These are phyloP conservation scores for Candida succiphila DNA, from an alignment of 805 yeast genomes.

Conservation along the genomic window DNA sequence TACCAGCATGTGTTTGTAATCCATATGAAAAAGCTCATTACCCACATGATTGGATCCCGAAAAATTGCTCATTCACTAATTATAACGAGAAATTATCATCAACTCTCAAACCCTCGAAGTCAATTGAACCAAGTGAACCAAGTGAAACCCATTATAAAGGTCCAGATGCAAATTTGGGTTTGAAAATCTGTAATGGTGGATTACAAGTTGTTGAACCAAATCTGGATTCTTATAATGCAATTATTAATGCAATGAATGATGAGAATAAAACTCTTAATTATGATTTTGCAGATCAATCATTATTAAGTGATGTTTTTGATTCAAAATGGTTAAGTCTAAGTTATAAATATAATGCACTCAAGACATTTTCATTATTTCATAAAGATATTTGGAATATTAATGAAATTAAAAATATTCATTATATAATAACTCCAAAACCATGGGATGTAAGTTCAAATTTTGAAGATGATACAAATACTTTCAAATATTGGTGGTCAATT, in stretches of 20 bases:
- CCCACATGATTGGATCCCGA: constrained; percentile 41
- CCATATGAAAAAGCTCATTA: constrained; percentile 43
- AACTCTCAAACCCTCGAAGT: too few relatives aligned
- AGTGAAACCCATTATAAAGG: constrained; percentile 18
- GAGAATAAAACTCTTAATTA: constrained; percentile 29
- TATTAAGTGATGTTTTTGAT: constrained; percentile 43
- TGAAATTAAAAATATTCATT: constrained; percentile 47
- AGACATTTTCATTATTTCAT: constrained; percentile 38
- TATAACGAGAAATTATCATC: constrained; percentile 15
- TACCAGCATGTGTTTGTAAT: constrained; percentile 55
- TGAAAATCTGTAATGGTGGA: constrained; percentile 52
- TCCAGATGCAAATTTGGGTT: constrained; percentile 30
- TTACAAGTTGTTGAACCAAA: constrained; percentile 40
- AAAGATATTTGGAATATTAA: constrained; percentile 33
- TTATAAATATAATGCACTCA: constrained; percentile 45
- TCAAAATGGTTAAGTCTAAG: constrained; percentile 41
- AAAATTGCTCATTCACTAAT: constrained; percentile 41
- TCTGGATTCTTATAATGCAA: constrained; percentile 25
- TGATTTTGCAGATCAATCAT: constrained; percentile 50
- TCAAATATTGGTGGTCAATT: constrained; percentile 39
- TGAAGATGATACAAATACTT: constrained; percentile 34
- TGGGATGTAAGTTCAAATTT: constrained; percentile 34
- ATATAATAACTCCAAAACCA: constrained; percentile 49
- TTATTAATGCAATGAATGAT: constrained; percentile 28
- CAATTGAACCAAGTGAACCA: constrained; percentile 3